Evolutionary conservation across 2,329 filamentous ascomycete species (phyloP), one percentile per base, ranked within the genome.

Genomic region (Decorospora gaudefroyi): DNA sequence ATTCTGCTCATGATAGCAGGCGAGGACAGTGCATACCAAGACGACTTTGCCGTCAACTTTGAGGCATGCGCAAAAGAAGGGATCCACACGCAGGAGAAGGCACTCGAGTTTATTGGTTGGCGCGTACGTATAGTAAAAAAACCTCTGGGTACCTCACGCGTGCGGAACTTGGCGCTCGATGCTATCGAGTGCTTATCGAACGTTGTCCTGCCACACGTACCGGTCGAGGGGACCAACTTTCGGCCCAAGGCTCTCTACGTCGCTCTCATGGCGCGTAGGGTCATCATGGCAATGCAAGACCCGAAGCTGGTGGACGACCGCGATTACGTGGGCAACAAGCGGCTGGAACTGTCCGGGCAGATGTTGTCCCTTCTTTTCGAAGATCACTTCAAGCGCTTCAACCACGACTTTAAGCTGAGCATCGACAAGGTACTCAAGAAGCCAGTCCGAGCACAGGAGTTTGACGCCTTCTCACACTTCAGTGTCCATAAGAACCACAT

Each of bases 251-350:
- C 92, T 15, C 81, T 97, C 6, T 99, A 97, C 63, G 84, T 99
- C 42, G 92, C 92, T 33, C 89, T 96, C 76, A 99, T 99, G 93
- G 89, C 90, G 18, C 86, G 93, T n/a, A 83, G 91, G 69, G 91
- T 97, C 3, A 74, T 99, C 34, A 96, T 97, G 88, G 91, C 91
- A 2, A 86, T 90, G 64, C 87, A 93, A 47, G 89, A 99, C 64
- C 82, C 88, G 1, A 90, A 87, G 43, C 77, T 97, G 39, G 90
- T 99, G 2, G 93, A 99, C 60, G 93, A 99, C 68, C 83, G 93
- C 65, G 95, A 99, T 72, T 99, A 97, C 64, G 90, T 99, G 19
- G 93, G 93, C 55, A 99, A 99, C 74, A 99, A 99, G 74, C 84
- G 93, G 48, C 77, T 99, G 29, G 93, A 99, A 70, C 72, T 99